Evolutionary conservation across 129 eudicot genomes (phyloP), one percentile per base, ranked within the genome.

Genomic region (Rutidosis leptorrhynchoides): DNA sequence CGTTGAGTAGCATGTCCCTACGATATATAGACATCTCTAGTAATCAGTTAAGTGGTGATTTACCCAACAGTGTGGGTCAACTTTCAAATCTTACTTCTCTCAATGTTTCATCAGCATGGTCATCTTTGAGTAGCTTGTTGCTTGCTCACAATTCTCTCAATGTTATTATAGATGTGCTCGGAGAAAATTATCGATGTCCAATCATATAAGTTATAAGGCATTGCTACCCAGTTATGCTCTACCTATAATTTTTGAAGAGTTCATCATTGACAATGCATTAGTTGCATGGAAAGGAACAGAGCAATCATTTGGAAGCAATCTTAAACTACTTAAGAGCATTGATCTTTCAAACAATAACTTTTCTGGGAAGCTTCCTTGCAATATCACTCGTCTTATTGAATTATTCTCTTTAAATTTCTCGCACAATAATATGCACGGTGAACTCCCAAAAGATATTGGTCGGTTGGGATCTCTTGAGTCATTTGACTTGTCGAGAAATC

Each of bases 401-500:
- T 20, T 82, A 69, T 42, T 21, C 0, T 63, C 64, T 0, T 49
- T 82, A 60, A 82, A 82, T 52, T 26, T 78, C 1, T 77, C 80
- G 1, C 9, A 1, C 2, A 82, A 82, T 53, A 32, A 52, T 6
- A 22, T 82, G 10, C 46, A 46, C 0, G 83, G 80, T 7, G 22
- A 51, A 15, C 45, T 82, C 42, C 70, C 74, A 1, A n/a, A 30
- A 6, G 40, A 63, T 1, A 64, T 73, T 6, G 82, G 85, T 21
- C 58, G 16, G 1, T 0, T 73, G 67, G 69, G 59, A 37, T 58
- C 59, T 7, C 33, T 77, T 9, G 21, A 62, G 15, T 58, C 67
- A 11, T 69, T 82, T 9, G 86, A 82, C 67, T 70, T 82, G 19
- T 77, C 78, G 1, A 64, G 62, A 54, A 81, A 81, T 48, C 29